phyloP scores from a whole-genome alignment of 768 basidiomycete species.

The Amanita pallidorosea region DNA sequence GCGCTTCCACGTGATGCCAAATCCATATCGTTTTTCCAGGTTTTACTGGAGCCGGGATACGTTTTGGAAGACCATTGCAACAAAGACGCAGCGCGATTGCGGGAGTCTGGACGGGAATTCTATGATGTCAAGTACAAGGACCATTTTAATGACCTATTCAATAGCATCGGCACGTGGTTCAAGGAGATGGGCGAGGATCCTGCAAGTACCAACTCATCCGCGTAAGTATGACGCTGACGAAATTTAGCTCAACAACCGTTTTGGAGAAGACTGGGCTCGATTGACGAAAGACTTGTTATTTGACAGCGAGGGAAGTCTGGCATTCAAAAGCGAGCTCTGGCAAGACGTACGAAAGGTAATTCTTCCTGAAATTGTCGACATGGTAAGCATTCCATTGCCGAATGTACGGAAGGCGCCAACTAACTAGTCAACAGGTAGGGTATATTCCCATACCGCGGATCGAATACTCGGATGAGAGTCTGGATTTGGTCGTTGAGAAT shows the following conservation, averaged over 20 bases:
- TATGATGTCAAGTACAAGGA: slow-evolving; percentile 55
- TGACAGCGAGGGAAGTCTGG: slow-evolving; percentile 67
- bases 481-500: slow-evolving; percentile 92
- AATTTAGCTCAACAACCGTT: slow-evolving; percentile 48
- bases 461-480: slow-evolving; percentile 80
- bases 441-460: slow-evolving; percentile 88
- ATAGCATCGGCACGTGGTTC: slow-evolving; percentile 69
- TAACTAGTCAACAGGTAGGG: slow-evolving; percentile 35
- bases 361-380: slow-evolving; percentile 64
- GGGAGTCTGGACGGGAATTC: slow-evolving; percentile 65
- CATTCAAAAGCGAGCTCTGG: slow-evolving; percentile 87
- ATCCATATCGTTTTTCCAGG: slow-evolving; percentile 19
- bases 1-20: neutral
- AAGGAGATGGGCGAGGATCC: slow-evolving; percentile 78
- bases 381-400: slow-evolving; percentile 36
- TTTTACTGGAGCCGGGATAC: slow-evolving; percentile 75
- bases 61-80: slow-evolving; percentile 74
- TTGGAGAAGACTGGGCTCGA: slow-evolving; percentile 79
- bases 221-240: neutral
- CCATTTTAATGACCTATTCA: slow-evolving; percentile 77
- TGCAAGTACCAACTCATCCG: slow-evolving; percentile 15
- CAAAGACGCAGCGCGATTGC: slow-evolving; percentile 49
- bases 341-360: slow-evolving; percentile 79
- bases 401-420: neutral
- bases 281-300: slow-evolving; percentile 81